These are phyloP conservation scores for Cucurbita moschata DNA, from an alignment of 306 rosid genomes.

Conservation along the genomic window DNA sequence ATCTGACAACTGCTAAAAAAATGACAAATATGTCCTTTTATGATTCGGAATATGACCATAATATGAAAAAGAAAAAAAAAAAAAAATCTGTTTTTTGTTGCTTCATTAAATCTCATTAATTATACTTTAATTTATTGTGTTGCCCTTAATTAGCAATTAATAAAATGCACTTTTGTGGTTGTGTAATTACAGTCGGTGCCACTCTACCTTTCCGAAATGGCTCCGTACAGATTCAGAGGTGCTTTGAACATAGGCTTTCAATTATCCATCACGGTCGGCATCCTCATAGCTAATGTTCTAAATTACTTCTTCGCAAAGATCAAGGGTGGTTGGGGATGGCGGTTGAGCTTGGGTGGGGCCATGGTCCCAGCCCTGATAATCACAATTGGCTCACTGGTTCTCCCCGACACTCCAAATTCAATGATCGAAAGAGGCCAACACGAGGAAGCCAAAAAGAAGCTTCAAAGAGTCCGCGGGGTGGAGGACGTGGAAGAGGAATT, in stretches of 20 bases:
- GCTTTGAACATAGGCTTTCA: constrained; percentile 77
- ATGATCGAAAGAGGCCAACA: constrained; percentile 66
- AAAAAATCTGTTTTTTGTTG: background rate
- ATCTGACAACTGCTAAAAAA: background rate
- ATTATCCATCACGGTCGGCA: constrained; percentile 67
- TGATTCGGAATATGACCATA: background rate
- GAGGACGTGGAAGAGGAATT: constrained; percentile 61
- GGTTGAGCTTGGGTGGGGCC: constrained; percentile 84
- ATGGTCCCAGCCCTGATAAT: constrained; percentile 74
- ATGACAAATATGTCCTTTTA: background rate
- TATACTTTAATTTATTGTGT: background rate
- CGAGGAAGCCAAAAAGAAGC: constrained; percentile 36
- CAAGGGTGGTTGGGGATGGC: constrained; percentile 97
- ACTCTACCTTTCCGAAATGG: constrained; percentile 83
- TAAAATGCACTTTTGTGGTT: background rate
- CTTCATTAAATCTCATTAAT: background rate
- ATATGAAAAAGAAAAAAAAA: background rate
- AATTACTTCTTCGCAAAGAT: constrained; percentile 86
- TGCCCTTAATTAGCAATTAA: background rate
- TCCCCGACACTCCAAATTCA: constrained; percentile 86
- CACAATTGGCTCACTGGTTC: constrained; percentile 41
- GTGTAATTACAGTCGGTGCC: constrained; percentile 63
- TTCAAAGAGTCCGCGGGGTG: constrained; percentile 38
- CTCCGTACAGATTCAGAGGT: constrained; percentile 77
- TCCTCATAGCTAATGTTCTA: constrained; percentile 61